These are phyloP conservation scores for Alternaria burnsii DNA, from an alignment of 2,329 filamentous ascomycete species.

Conservation along the genomic window DNA sequence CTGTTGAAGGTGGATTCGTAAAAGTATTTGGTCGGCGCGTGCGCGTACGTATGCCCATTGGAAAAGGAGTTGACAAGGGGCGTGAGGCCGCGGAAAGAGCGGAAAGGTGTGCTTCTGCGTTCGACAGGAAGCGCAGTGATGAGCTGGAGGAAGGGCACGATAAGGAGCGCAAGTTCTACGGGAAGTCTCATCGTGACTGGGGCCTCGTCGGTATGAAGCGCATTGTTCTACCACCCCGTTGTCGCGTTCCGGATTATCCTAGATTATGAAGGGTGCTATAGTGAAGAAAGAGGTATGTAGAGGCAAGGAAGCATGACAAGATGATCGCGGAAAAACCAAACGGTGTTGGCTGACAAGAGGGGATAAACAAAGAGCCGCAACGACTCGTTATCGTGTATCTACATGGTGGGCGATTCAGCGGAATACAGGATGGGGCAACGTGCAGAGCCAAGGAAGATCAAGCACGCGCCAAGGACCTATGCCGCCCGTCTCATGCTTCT, in stretches of 20 bases:
- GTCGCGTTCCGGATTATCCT: not conserved
- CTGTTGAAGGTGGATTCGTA: conserved; percentile 57
- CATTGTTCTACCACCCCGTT: conserved; percentile 5
- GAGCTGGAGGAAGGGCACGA: not conserved
- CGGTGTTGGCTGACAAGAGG: not conserved
- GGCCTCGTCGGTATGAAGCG: conserved; percentile 8
- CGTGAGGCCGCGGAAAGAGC: conserved; percentile 28
- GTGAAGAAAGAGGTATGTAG: not conserved
- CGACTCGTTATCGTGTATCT: conserved; percentile 11
- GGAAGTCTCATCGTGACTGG: conserved; percentile 13
- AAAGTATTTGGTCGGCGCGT: conserved; percentile 43
- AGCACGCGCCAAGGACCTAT: conserved; percentile 11
- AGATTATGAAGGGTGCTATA: not conserved
- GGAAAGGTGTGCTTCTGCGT: conserved; percentile 15
- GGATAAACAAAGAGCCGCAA: not conserved
- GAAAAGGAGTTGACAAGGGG: conserved; percentile 29
- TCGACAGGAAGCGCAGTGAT: conserved; percentile 16
- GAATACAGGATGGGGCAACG: not conserved
- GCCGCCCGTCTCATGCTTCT: conserved; percentile 2
- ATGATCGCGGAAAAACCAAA: not conserved
- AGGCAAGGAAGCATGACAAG: not conserved
- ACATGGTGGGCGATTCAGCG: conserved; percentile 6
- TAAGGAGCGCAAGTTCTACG: conserved; percentile 1
- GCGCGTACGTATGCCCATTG: conserved; percentile 16
- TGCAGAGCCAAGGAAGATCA: conserved; percentile 10